These are phyloP conservation scores for Rubus idaeus DNA, from an alignment of 306 rosid genomes.

Conservation along the genomic window DNA sequence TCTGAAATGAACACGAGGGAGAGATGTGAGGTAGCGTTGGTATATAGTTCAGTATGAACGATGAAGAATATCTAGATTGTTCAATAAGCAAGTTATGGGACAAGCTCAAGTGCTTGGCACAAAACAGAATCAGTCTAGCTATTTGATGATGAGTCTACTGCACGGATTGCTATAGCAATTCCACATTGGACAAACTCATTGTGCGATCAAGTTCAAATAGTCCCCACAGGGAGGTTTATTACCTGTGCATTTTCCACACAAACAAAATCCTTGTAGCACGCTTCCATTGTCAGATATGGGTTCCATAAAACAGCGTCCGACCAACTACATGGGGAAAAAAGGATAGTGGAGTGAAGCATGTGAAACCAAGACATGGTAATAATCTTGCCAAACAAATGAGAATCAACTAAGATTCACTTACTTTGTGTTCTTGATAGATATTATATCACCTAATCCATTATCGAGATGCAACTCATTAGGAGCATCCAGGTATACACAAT, in stretches of 20 bases:
- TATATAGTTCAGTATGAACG: neutral
- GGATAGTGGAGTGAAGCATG: conserved; percentile 22
- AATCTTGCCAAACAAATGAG: conserved; percentile 14
- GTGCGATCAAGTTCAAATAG: neutral
- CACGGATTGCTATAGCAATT: too few relatives aligned
- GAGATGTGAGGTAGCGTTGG: neutral
- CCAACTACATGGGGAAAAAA: conserved; percentile 60
- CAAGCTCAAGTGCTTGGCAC: too few relatives aligned
- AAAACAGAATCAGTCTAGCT: neutral
- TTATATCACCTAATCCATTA: conserved; percentile 83
- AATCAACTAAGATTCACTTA: conserved; percentile 35
- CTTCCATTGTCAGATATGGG: conserved; percentile 89
- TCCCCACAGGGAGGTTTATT: conserved; percentile 19
- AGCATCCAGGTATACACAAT: conserved; percentile 72
- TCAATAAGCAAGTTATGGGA: conserved; percentile 2
- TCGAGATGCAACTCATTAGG: conserved; percentile 70
- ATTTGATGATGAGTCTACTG: neutral
- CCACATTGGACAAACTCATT: neutral
- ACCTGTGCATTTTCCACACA: conserved; percentile 99
- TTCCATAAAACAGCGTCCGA: conserved; percentile 96
- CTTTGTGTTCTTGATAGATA: conserved; percentile 78
- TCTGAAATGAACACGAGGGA: conserved; percentile 45
- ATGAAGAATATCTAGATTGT: conserved; percentile 11
- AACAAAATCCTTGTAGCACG: conserved; percentile 87
- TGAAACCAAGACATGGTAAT: neutral